Conservation (phyloP, 306 rosid species). For the Quercus dentata region DNA sequence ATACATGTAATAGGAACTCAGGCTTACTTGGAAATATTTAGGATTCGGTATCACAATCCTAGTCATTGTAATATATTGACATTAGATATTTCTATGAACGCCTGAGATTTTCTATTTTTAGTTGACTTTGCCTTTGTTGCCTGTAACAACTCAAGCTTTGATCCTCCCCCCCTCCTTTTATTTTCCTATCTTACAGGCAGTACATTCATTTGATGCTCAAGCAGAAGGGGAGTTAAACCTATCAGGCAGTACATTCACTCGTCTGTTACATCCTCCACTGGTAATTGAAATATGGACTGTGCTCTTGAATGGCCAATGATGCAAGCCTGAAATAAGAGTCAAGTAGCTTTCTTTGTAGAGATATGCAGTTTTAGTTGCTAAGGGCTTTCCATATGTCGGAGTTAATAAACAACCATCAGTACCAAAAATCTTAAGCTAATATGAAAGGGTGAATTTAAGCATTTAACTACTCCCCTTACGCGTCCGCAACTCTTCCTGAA, state of each 20-base stretch:
- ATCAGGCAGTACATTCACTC: constrained; percentile 66
- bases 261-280: constrained; percentile 52
- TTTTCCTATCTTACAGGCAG: constrained; percentile 40
- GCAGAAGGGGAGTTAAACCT: constrained; percentile 81
- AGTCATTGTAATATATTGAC: background rate
- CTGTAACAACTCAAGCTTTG: background rate
- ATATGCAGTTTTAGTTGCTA: no score
- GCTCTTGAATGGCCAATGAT: background rate
- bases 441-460: no score
- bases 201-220: constrained; percentile 89
- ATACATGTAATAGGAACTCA: background rate
- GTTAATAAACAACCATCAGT: no score
- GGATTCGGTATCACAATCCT: background rate
- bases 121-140: background rate
- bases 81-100: background rate
- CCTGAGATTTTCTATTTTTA: background rate
- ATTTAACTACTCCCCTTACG: no score
- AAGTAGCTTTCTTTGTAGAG: no score
- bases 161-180: background rate
- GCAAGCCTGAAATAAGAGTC: no score
- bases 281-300: background rate
- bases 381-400: no score
- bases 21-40: background rate
- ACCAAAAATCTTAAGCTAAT: no score
- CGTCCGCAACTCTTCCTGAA: no score